phyloP scores from a whole-genome alignment of 495 filamentous ascomycete species.

The Tuber umbilicatum region DNA sequence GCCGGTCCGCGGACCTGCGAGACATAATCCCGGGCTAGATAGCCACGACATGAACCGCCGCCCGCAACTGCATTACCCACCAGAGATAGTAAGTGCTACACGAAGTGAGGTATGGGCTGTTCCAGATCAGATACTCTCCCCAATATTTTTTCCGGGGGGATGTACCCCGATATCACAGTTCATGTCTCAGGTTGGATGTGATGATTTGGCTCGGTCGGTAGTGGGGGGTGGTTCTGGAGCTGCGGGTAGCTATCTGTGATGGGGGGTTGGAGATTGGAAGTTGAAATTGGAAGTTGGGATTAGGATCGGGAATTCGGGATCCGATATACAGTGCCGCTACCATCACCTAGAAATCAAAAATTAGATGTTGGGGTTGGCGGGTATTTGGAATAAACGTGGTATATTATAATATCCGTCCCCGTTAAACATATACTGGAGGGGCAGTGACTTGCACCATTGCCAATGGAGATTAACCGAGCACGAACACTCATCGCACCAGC shows the following conservation, averaged over 20 bases:
- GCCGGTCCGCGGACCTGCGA: no score
- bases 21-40: no score
- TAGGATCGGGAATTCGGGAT: neutral
- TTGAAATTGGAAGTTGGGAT: no score
- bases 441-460: neutral
- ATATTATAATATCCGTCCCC: neutral
- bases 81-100: neutral
- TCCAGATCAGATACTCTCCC: neutral
- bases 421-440: neutral
- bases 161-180: neutral
- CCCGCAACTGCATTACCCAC: no score
- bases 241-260: no score
- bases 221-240: no score
- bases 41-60: no score
- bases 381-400: neutral
- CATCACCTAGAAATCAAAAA: neutral
- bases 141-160: no score
- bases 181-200: no score
- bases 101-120: neutral
- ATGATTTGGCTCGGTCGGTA: no score
- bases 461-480: neutral
- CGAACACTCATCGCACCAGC: neutral
- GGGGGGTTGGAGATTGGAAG: no score
- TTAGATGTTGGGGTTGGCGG: neutral
- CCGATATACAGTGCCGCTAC: neutral